A percentile compares a stretch with the other conserved stretches of the same genome.
Conservation (phyloP, 1,284 basidiomycete genomes). For the Hemileia vastatrix region DNA sequence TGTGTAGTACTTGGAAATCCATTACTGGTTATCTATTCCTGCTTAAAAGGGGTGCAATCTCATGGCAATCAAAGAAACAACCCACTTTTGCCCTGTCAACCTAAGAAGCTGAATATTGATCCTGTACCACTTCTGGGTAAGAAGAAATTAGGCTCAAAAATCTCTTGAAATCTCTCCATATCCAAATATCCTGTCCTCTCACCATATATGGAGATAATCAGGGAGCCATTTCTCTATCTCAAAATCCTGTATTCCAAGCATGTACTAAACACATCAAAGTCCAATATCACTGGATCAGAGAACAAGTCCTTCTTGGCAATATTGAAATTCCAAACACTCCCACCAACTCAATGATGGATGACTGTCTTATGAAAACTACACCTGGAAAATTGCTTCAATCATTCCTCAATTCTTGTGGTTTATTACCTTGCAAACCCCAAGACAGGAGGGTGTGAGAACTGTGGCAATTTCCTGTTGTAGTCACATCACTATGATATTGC, state of each 20-base stretch:
- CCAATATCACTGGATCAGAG: too few relatives aligned
- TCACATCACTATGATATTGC: too few relatives aligned
- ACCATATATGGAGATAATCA: constrained; percentile 36
- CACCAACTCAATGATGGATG: too few relatives aligned
- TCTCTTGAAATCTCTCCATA: constrained; percentile 33
- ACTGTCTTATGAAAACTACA: too few relatives aligned
- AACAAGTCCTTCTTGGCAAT: too few relatives aligned
- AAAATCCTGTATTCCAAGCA: constrained; percentile 39
- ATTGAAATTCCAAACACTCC: constrained; percentile 35
- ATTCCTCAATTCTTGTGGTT: too few relatives aligned
- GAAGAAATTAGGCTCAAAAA: constrained; percentile 46
- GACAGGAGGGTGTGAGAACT: too few relatives aligned
- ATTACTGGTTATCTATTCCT: too few relatives aligned
- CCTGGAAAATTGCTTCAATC: too few relatives aligned
- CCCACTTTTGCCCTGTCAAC: constrained; percentile 44
- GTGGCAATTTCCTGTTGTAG: too few relatives aligned
- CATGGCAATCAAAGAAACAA: constrained; percentile 48
- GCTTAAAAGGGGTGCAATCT: constrained; percentile 42
- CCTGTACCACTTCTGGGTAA: constrained; percentile 48
- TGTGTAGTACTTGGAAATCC: constrained; percentile 37
- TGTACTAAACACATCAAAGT: too few relatives aligned
- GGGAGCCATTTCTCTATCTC: constrained; percentile 29
- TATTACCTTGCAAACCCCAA: too few relatives aligned
- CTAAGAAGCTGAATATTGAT: constrained; percentile 49
- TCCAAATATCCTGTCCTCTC: constrained; percentile 17